Evolutionary conservation across 2,329 filamentous ascomycete species (phyloP), one percentile per base, ranked within the genome.

Genomic region (Colletotrichum destructivum): DNA sequence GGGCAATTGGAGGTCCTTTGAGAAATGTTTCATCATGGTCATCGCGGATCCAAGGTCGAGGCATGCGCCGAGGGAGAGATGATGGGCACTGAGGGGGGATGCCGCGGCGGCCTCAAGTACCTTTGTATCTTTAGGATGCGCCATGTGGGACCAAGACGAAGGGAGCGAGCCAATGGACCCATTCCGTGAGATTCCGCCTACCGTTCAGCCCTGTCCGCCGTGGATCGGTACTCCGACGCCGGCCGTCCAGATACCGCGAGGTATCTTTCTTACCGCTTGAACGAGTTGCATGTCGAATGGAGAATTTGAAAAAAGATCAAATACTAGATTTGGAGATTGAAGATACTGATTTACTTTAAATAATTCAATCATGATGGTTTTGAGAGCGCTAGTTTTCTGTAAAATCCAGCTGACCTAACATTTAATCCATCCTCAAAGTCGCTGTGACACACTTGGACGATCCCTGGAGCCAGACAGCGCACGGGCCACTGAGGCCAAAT

Each of bases 401-500:
- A 8, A 1, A 23, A 0, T 2, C 1, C 7, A 0, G 2, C 2
- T 1, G 16, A 4, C 16, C 31, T 64, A 72, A 72, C 65, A 69
- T 69, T 72, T 60, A 72, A 72, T 56, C 40, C 6, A 15, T 2
- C 26, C 26, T 7, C 3, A 12, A 71, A 16, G 65, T 69, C 42
- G 12, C 49, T 4, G 12, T 2, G 8, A 35, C 31, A 35, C 31
- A 35, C 31, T 9, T 18, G 40, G 57, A 31, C 18, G 18, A 46
- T 57, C 57, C 57, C 42, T n/a, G 18, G 18, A 35, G 44, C 47
- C 46, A 18, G 42, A 13, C 2, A 5, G 1, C 46, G 69, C 69
- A 72, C 69, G 69, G 69, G 47, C 69, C 69, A 72, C 69, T 72
- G 69, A 72, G 69, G 69, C 69, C 69, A 72, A 72, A 72, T 72